A percentile compares a stretch with the other conserved stretches of the same genome.
phyloP scores from a whole-genome alignment of 208 protist species.

The Wallacemonas collosoma region DNA sequence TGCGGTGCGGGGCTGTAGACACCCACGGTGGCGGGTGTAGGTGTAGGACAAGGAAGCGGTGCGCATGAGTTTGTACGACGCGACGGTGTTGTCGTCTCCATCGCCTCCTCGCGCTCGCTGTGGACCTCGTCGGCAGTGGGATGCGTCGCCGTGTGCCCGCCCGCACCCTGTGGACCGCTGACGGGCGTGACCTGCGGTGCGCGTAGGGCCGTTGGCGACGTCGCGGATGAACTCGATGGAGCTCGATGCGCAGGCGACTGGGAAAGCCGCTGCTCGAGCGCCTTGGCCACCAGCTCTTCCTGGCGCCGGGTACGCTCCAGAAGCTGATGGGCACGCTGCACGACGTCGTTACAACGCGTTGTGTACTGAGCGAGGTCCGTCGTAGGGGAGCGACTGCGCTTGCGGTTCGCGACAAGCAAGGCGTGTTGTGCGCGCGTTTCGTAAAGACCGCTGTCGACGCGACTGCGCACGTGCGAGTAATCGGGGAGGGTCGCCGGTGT shows the following conservation, averaged over 20 bases:
- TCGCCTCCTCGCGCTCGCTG: not conserved
- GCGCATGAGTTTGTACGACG: not conserved
- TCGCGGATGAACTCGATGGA: conserved; percentile 16
- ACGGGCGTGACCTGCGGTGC: not conserved
- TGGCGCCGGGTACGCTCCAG: conserved; percentile 44
- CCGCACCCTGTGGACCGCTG: not conserved
- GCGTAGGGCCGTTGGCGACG: not conserved
- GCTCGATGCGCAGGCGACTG: conserved; percentile 31
- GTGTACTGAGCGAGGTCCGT: conserved; percentile 26
- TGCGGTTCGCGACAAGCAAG: conserved; percentile 15
- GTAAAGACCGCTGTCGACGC: conserved; percentile 19
- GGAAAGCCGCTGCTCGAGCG: conserved; percentile 42
- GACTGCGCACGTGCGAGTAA: conserved; percentile 22
- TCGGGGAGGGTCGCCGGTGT: conserved; percentile 2
- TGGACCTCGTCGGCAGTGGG: not conserved
- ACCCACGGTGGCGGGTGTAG: conserved; percentile 11
- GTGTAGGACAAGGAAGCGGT: conserved; percentile 16
- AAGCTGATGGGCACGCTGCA: conserved; percentile 51
- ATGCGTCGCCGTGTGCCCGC: not conserved
- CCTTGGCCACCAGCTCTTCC: conserved; percentile 28
- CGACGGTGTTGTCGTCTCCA: not conserved
- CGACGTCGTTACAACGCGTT: conserved; percentile 45
- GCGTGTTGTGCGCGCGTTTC: conserved; percentile 9
- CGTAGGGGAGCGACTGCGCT: conserved; percentile 29
- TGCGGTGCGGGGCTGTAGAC: not conserved